Percentiles rank a stretch among this genome's conserved stretches.
Conservation (phyloP, 495 filamentous ascomycete species). For the Xylaria cubensis region DNA sequence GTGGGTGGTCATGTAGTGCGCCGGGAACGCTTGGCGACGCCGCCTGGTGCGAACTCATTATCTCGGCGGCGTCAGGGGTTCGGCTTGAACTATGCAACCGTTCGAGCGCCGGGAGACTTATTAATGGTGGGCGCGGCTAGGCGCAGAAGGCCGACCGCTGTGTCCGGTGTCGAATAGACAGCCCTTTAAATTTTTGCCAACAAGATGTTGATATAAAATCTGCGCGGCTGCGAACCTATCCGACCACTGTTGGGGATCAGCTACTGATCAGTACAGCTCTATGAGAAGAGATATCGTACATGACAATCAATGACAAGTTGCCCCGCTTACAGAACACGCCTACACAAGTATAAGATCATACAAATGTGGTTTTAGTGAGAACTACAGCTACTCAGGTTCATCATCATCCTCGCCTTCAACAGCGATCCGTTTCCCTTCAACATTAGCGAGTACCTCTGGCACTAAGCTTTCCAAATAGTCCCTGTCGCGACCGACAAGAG, state of each 20-base stretch:
- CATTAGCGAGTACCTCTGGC: slow-evolving; percentile 54
- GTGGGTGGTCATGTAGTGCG: background rate
- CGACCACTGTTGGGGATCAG: background rate
- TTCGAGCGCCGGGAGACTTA: background rate
- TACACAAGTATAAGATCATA: slow-evolving; percentile 4
- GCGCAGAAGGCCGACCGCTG: background rate
- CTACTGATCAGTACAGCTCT: no score
- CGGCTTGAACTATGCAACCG: background rate
- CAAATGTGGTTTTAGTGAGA: background rate
- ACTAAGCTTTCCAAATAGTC: slow-evolving; percentile 58
- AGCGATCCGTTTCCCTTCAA: slow-evolving; percentile 52
- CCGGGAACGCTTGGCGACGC: slow-evolving; percentile 3
- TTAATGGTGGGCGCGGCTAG: background rate
- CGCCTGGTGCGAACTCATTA: slow-evolving; percentile 10
- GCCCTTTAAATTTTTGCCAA: background rate
- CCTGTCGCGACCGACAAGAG: slow-evolving; percentile 75
- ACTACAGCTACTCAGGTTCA: slow-evolving; percentile 26
- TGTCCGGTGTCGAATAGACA: slow-evolving; percentile 1
- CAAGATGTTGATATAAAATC: background rate
- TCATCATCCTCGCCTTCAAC: slow-evolving; percentile 58
- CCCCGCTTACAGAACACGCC: background rate
- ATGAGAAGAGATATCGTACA: slow-evolving; percentile 5
- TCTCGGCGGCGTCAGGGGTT: slow-evolving; percentile 10
- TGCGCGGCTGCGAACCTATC: background rate
- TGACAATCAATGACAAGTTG: background rate